phyloP scores from a whole-genome alignment of 2,329 filamentous ascomycete genomes.

The Microcyclospora pomicola region DNA sequence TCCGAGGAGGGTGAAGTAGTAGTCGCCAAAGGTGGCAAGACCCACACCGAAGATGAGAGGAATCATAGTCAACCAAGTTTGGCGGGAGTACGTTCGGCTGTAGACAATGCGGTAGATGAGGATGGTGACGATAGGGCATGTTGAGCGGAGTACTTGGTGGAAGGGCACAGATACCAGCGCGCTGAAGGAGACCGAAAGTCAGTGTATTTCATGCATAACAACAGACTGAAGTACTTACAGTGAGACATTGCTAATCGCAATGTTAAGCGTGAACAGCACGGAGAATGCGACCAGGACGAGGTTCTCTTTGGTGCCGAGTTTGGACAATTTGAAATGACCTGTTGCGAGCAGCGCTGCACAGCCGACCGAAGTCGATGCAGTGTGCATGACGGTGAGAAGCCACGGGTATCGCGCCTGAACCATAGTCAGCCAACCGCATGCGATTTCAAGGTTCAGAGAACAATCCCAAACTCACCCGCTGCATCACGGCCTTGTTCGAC shows the following conservation, averaged over 20 bases:
- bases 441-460: neutral
- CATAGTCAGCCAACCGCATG: conserved; percentile 1
- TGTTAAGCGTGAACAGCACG: conserved; percentile 47
- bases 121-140: conserved; percentile 47
- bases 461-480: conserved; percentile 18
- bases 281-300: conserved; percentile 45
- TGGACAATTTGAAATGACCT: conserved; percentile 40
- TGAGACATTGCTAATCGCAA: conserved; percentile 48
- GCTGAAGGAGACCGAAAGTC: neutral
- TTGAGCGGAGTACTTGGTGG: conserved; percentile 50
- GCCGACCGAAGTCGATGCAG: conserved; percentile 40
- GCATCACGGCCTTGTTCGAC: conserved; percentile 45
- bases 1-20: conserved; percentile 46
- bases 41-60: conserved; percentile 46
- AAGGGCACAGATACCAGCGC: conserved; percentile 46
- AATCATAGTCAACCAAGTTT: conserved; percentile 45
- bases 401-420: conserved; percentile 45
- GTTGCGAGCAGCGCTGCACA: conserved; percentile 38
- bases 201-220: neutral
- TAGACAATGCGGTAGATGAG: conserved; percentile 46
- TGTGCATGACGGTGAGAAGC: conserved; percentile 46
- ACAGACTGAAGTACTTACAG: conserved; percentile 18
- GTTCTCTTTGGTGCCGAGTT: conserved; percentile 40
- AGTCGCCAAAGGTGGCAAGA: conserved; percentile 48
- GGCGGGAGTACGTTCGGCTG: conserved; percentile 38